A percentile compares a stretch with the other conserved stretches of the same genome.
Evolutionary conservation across 1,284 basidiomycete species (phyloP).

Genomic region (Lignosus rhinocerotis): DNA sequence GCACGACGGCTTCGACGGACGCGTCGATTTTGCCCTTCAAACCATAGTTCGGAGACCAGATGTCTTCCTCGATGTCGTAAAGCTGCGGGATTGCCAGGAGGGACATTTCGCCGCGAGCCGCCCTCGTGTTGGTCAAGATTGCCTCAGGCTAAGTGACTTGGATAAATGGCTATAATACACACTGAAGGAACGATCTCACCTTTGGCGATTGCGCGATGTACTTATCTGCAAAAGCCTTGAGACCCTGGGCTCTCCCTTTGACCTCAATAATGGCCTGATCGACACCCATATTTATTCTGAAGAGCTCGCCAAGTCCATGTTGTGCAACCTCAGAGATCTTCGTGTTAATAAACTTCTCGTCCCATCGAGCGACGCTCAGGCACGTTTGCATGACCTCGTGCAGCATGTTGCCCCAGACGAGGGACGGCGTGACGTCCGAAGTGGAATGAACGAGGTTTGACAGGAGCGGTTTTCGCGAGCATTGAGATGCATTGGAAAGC

Average conservation of each 20-base stretch:
- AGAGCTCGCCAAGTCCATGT: constrained; percentile 56
- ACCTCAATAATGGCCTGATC: constrained; percentile 68
- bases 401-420: constrained; percentile 89
- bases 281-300: constrained; percentile 60
- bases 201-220: constrained; percentile 65
- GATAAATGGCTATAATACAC: constrained; percentile 6
- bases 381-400: constrained; percentile 88
- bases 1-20: constrained; percentile 72
- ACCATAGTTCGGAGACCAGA: constrained; percentile 94
- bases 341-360: constrained; percentile 53
- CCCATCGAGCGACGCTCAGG: constrained; percentile 61
- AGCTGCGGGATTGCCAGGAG: constrained; percentile 73
- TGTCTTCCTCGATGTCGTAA: constrained; percentile 94
- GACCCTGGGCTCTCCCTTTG: constrained; percentile 57
- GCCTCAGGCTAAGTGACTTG: constrained; percentile 54
- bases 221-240: constrained; percentile 62
- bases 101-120: constrained; percentile 46
- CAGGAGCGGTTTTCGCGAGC: constrained; percentile 80
- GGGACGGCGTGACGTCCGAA: constrained; percentile 58
- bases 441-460: constrained; percentile 59
- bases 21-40: constrained; percentile 97
- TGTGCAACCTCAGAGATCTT: constrained; percentile 57
- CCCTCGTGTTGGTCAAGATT: constrained; percentile 63
- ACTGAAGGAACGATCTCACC: constrained; percentile 36
- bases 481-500: constrained; percentile 80